Evolutionary conservation across 495 filamentous ascomycete genomes (phyloP), one percentile per base, ranked within the genome.

Genomic region (Podospora pseudocomata): DNA sequence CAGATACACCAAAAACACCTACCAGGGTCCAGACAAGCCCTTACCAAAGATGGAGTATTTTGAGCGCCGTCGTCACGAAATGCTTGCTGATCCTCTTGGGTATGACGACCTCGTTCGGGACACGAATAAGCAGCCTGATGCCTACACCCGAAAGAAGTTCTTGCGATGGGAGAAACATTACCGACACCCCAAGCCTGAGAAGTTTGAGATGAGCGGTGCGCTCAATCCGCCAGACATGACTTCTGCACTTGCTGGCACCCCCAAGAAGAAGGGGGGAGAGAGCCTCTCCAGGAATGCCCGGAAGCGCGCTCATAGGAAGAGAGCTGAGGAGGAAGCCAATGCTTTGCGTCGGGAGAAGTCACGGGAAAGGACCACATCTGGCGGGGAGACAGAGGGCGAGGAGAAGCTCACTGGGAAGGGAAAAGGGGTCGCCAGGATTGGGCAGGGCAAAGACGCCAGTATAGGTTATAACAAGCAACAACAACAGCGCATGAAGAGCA

Each of bases 41-140:
- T 28, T 63, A n/a, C 23, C n/a, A 15, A 32, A 65, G 34, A 69
- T 56, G 65, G 49, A 72, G 19, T 72, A 68, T 67, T 68, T 57
- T 44, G 65, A 72, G n/a, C 63, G 32, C 16, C 68, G 70, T 5
- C 71, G 58, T 16, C 20, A 72, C 30, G 73, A 78, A 30, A 78
- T 74, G 70, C 65, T 72, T 2, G 60, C 16, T 26, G 30, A 74
- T 64, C 74, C 76, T 3, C 73, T 76, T 11, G 76, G 64, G 34
- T 76, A 68, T 60, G 73, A 76, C 59, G 76, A 78, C 66, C 54
- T 59, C 2, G 76, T 78, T 27, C 66, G 65, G 61, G 67, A 70
- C 27, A 67, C 63, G 27, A 65, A n/a, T 56, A 56, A 61, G 60
- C 39, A 11, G 9, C 64, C 61, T 5, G 60, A 58, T 15, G 34